phyloP scores from a whole-genome alignment of 108 stramenopile species.

The Epithemia pelagica region DNA sequence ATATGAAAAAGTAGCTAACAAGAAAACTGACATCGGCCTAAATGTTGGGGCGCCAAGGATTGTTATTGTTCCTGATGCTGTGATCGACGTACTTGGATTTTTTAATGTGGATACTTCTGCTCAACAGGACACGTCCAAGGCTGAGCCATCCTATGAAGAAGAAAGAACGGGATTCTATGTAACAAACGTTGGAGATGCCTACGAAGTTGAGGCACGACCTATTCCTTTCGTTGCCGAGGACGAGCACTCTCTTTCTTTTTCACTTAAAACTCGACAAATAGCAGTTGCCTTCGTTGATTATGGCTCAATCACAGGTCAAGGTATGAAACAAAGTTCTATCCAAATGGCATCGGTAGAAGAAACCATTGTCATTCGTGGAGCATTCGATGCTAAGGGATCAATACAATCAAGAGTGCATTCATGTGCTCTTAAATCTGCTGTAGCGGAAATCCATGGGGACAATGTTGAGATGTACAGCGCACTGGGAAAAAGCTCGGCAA shows the following conservation, averaged over 20 bases:
- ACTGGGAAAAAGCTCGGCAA: constrained; percentile 49
- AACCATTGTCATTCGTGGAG: constrained; percentile 62
- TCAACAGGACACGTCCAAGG: too few species aligned
- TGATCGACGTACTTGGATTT: constrained; percentile 59
- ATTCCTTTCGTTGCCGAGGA: constrained; percentile 17
- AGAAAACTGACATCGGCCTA: constrained; percentile 31
- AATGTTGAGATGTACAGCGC: constrained; percentile 75
- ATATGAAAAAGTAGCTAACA: constrained; percentile 38
- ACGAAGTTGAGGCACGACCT: constrained; percentile 2
- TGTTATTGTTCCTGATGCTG: constrained; percentile 66
- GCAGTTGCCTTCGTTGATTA: too few species aligned
- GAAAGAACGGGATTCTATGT: not conserved
- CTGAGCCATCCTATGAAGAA: too few species aligned
- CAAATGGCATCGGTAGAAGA: constrained; percentile 32
- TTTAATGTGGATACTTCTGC: too few species aligned
- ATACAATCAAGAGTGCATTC: constrained; percentile 17
- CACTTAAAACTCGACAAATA: not conserved
- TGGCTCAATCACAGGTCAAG: too few species aligned
- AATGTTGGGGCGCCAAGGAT: constrained; percentile 70
- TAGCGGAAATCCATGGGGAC: constrained; percentile 52
- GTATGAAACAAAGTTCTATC: constrained; percentile 7
- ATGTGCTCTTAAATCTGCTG: constrained; percentile 24
- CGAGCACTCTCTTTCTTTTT: not conserved
- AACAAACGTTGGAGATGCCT: not conserved
- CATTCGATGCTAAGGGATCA: constrained; percentile 34